Conservation (phyloP, 345 rosid species). For the Salix udensis region DNA sequence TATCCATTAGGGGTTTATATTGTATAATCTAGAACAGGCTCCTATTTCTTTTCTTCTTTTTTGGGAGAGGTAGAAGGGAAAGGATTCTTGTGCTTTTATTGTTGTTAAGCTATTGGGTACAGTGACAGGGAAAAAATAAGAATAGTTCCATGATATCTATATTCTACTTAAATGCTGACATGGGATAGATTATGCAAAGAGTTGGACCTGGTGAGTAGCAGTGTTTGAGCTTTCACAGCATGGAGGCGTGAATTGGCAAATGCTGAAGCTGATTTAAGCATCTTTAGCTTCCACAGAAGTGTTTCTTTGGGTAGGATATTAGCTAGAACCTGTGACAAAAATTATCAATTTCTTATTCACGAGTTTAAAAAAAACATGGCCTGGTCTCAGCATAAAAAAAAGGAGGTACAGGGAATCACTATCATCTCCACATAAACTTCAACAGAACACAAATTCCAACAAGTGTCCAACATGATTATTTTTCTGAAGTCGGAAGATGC, state of each 20-base stretch:
- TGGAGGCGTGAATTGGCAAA: constrained; percentile 64
- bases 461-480: too few species aligned
- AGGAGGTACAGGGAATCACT: too few species aligned
- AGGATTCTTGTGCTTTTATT: too few species aligned
- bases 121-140: not conserved
- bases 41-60: too few species aligned
- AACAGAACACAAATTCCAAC: too few species aligned
- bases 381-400: not conserved
- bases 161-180: not conserved
- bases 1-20: not conserved
- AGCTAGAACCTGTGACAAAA: constrained; percentile 48
- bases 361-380: not conserved
- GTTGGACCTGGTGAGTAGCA: constrained; percentile 54
- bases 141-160: not conserved
- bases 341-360: constrained; percentile 16
- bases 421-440: not conserved
- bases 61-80: too few species aligned
- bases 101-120: not conserved
- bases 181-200: not conserved
- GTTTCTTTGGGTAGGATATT: constrained; percentile 57
- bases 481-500: too few species aligned
- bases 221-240: constrained; percentile 56
- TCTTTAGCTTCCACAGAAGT: constrained; percentile 64
- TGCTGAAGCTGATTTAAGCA: constrained; percentile 56
- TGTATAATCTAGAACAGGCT: too few species aligned